Percentiles rank a stretch among this genome's conserved stretches.
phyloP scores from a whole-genome alignment of 1,139 yeast species.

The Nematodospora anomalae region DNA sequence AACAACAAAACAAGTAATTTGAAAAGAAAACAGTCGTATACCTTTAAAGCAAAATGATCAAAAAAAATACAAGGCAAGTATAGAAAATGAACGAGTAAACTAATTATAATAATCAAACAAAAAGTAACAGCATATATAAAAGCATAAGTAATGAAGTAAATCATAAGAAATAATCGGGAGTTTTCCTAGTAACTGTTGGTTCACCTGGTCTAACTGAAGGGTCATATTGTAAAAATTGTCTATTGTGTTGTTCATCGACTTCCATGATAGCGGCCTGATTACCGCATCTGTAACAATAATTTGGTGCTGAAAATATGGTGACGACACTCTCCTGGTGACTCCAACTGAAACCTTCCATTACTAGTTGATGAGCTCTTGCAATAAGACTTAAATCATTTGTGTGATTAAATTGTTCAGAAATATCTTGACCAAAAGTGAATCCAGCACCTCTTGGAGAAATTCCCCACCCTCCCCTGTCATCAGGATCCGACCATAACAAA shows the following conservation, averaged over 20 bases:
- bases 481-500: constrained; percentile 96
- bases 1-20: background rate
- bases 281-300: constrained; percentile 96
- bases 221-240: constrained; percentile 91
- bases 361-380: constrained; percentile 97
- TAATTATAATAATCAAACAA: background rate
- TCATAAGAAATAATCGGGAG: constrained; percentile 89
- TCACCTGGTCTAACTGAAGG: constrained; percentile 96
- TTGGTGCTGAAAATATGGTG: constrained; percentile 98
- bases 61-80: background rate
- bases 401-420: constrained; percentile 71
- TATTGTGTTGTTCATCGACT: constrained; percentile 87
- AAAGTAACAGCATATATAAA: constrained; percentile 1
- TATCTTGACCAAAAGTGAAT: constrained; percentile 60
- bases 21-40: constrained; percentile 2
- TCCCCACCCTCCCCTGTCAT: constrained; percentile 96
- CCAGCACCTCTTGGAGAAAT: constrained; percentile 99
- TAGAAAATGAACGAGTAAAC: background rate
- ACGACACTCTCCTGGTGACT: constrained; percentile 86
- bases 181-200: constrained; percentile 90
- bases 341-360: constrained; percentile 92
- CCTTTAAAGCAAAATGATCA: background rate
- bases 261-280: constrained; percentile 99
- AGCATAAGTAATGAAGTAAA: constrained; percentile 1
- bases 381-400: constrained; percentile 83